Evolutionary conservation across 495 filamentous ascomycete species (phyloP), one percentile per base, ranked within the genome.

Genomic region (Durotheca rogersii): DNA sequence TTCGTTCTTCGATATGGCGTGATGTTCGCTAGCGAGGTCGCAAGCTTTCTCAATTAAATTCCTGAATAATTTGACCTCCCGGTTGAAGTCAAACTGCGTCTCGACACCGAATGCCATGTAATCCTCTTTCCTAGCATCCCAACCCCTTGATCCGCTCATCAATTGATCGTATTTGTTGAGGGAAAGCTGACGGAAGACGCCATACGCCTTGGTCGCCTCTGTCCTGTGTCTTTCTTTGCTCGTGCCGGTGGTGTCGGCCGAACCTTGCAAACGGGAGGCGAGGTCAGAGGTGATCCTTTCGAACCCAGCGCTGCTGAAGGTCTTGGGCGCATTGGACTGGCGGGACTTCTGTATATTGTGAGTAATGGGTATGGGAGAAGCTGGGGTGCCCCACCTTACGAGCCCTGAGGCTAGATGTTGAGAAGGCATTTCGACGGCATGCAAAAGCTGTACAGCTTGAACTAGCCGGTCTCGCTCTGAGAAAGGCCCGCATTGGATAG

Each of bases 31-130:
- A 18, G 73, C 74, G 29, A 70, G 37, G 2, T 56, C 38, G 39
- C 70, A 75, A 33, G 68, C 61, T 30, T 47, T 62, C 19, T 56
- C 42, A n/a, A 78, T 47, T 2, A 61, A 54, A 6, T 37, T 56
- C 30, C 51, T 62, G 61, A 76, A 79, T 12, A 69, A 47, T 35
- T 45, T 57, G 16, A 42, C 46, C 55, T 72, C 65, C 12, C 52
- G 54, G n/a, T 70, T 55, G 5, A 72, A 48, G 31, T 68, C 56
- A 2, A 51, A 5, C 18, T 51, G 58, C 25, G 54, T 61, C 17
- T 36, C 43, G 40, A 74, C 3, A 3, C 67, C 69, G 18, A 72
- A 70, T 12, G 55, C 53, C 11, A 44, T 51, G 42, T 65, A 74
- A 7, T 65, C 64, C 6, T 47, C 42, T 31, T 61, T 12, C 16